Percentiles rank a stretch among this genome's conserved stretches.
phyloP scores from a whole-genome alignment of 352 stramenopile species.

The Pythium sp. region DNA sequence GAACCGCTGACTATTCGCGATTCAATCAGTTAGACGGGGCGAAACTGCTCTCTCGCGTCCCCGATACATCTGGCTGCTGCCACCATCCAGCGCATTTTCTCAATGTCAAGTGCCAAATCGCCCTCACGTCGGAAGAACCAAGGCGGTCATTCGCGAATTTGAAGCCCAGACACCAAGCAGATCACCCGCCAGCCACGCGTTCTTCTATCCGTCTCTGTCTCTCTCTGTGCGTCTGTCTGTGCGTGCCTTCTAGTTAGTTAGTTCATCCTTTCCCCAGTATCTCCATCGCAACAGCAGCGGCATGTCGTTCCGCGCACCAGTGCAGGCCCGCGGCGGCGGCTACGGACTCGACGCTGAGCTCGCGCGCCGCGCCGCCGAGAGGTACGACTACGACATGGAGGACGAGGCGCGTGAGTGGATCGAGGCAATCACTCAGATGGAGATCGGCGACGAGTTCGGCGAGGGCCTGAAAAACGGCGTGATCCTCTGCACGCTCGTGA shows the following conservation, averaged over 20 bases:
- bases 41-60: neutral
- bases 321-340: conserved; percentile 68
- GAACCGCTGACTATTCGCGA: neutral
- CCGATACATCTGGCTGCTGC: neutral
- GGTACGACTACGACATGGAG: conserved; percentile 89
- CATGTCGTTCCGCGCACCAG: conserved; percentile 33
- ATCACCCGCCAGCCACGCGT: neutral
- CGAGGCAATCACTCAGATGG: conserved; percentile 69
- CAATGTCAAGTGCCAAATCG: neutral
- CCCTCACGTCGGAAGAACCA: neutral
- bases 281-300: neutral
- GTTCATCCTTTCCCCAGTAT: neutral
- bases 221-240: neutral
- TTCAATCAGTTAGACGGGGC: neutral
- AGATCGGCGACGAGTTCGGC: conserved; percentile 81
- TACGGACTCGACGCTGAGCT: conserved; percentile 91
- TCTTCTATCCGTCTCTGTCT: neutral
- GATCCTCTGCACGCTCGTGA: conserved; percentile 82
- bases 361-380: conserved; percentile 73
- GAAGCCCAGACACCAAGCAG: neutral
- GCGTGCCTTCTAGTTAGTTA: neutral
- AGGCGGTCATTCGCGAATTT: conserved; percentile 6
- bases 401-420: conserved; percentile 84
- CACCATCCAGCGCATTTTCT: neutral
- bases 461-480: conserved; percentile 75